Evolutionary conservation across 164 flowering plant species (phyloP), one percentile per base, ranked within the genome.

Genomic region (Tetrastigma voinierianum): DNA sequence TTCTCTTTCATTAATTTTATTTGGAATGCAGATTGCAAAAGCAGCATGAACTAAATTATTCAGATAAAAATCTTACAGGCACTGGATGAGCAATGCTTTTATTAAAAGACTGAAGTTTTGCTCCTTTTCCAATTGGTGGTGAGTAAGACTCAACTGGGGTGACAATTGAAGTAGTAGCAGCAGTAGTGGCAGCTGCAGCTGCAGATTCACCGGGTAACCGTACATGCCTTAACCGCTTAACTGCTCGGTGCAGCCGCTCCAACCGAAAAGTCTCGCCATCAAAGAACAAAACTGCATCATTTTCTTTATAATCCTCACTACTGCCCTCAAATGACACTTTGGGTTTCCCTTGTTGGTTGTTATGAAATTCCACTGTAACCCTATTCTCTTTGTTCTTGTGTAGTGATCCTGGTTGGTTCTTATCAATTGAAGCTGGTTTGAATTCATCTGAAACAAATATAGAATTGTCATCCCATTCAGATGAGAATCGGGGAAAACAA

Each of bases 401-500:
- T 13, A 89, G 76, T 0, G 77, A 69, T 13, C 95, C 97, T 9
- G 88, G 78, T 72, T 87, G 90, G 61, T 55, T 85, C 77, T 86
- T 89, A 73, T 89, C 97, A 56, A 91, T 83, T 10, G 97, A 91
- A 12, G 97, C 97, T 1, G 97, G 97, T 66, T 86, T 88, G 67
- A 88, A 90, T 66, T 90, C 93, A 83, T 90, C 96, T 90, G 64
- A 21, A 21, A 14, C 18, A 54, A 54, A 54, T 10, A 7, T 18
- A 54, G 3, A 17, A 54, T 54, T 12, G 19, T 49, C 52, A 49
- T 16, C 14, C 51, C 51, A 48, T n/a, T 2, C n/a, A 54, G 23
- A 5, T 18, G 32, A 15, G n/a, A 62, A 10, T 23, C 44, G 63
- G 18, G 23, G 23, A 59, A 16, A 61, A 20, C 57, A 65, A 46